Evolutionary conservation across 306 rosid species (phyloP).

Genomic region (Cajanus cajan): DNA sequence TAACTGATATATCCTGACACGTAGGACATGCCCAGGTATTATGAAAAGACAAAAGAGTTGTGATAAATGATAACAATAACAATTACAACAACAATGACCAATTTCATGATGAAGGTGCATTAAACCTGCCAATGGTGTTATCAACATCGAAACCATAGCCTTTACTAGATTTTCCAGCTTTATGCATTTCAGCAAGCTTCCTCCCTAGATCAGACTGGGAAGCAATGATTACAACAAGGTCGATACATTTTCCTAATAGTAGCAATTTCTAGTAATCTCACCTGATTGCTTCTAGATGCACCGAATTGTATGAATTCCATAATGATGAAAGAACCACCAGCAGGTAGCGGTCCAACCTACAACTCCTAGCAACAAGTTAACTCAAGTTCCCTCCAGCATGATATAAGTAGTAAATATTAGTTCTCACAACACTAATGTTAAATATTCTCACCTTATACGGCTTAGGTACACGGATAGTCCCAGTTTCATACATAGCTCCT

Average conservation of each 20-base stretch:
- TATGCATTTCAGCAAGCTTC: conserved; percentile 96
- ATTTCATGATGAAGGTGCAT: conserved; percentile 5
- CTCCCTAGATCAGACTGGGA: conserved; percentile 75
- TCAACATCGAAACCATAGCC: conserved; percentile 85
- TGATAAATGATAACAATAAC: neutral
- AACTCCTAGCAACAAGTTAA: conserved; percentile 36
- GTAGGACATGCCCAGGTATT: neutral
- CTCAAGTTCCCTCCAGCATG: conserved; percentile 19
- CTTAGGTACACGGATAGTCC: conserved; percentile 77
- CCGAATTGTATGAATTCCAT: conserved; percentile 94
- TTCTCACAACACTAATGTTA: neutral
- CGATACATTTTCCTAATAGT: conserved; percentile 8
- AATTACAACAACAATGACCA: neutral
- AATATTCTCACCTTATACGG: conserved; percentile 77
- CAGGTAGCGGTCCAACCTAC: conserved; percentile 84
- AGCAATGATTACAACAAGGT: conserved; percentile 24
- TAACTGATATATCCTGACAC: neutral
- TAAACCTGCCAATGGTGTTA: conserved; percentile 92
- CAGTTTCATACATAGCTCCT: conserved; percentile 79
- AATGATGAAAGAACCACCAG: conserved; percentile 87
- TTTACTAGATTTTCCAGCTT: conserved; percentile 72
- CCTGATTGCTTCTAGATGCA: conserved; percentile 76
- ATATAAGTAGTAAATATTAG: neutral
- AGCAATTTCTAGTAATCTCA: conserved; percentile 35
- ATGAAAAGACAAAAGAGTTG: neutral